These are phyloP conservation scores for Taphrina flavorubra DNA, from an alignment of 1,139 yeast species.

Conservation along the genomic window DNA sequence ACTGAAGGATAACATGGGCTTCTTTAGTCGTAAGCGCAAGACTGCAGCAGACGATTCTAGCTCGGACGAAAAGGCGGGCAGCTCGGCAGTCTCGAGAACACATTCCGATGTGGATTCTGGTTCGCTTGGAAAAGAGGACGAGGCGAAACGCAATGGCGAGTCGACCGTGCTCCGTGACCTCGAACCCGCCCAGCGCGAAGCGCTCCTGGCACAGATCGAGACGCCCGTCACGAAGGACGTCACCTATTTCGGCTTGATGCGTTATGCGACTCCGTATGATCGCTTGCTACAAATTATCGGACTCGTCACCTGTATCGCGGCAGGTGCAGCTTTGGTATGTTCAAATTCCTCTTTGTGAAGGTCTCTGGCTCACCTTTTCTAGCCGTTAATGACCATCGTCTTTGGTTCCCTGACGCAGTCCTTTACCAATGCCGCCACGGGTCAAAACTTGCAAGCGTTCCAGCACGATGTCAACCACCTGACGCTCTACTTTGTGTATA, in stretches of 20 bases:
- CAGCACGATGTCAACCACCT: constrained; percentile 47
- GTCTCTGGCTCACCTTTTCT: constrained; percentile 45
- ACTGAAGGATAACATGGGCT: background rate
- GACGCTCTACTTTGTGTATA: constrained; percentile 48
- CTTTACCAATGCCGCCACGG: constrained; percentile 51
- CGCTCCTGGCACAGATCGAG: constrained; percentile 37
- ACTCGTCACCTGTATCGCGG: constrained; percentile 34
- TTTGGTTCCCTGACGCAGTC: constrained; percentile 52
- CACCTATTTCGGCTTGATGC: constrained; percentile 31
- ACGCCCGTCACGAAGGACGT: constrained; percentile 24
- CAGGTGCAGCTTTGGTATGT: constrained; percentile 38
- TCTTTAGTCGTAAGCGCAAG: background rate
- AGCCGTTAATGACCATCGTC: constrained; percentile 49
- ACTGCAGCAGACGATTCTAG: background rate
- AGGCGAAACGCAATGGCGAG: constrained; percentile 4
- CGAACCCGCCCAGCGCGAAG: constrained; percentile 28
- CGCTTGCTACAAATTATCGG: constrained; percentile 26
- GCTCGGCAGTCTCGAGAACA: constrained; percentile 7
- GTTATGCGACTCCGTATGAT: constrained; percentile 30
- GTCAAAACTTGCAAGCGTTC: constrained; percentile 45
- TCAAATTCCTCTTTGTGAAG: background rate
- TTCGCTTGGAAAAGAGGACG: background rate
- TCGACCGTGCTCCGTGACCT: constrained; percentile 22
- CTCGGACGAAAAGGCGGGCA: constrained; percentile 4
- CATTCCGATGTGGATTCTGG: background rate